Conservation (phyloP, 768 basidiomycete genomes). For the Crucibulum laeve region DNA sequence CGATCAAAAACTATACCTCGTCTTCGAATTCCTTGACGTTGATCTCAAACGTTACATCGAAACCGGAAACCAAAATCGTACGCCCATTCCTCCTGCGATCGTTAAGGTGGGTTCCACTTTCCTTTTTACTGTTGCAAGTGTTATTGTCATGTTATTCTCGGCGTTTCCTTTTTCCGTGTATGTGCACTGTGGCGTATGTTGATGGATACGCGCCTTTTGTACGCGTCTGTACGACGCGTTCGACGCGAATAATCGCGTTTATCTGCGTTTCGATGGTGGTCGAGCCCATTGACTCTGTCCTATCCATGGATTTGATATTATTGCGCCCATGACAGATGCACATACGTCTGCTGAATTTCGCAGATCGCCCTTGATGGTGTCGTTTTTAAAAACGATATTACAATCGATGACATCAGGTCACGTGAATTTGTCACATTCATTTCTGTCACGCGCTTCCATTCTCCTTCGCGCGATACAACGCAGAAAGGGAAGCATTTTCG, state of each 20-base stretch:
- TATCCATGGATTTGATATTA: too few relatives aligned
- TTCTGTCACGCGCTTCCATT: background rate
- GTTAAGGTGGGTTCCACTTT: slow-evolving; percentile 64
- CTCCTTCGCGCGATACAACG: background rate
- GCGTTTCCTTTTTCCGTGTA: too few relatives aligned
- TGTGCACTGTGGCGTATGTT: too few relatives aligned
- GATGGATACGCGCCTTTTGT: slow-evolving; percentile 3
- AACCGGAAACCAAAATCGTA: slow-evolving; percentile 64
- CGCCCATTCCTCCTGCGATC: slow-evolving; percentile 67
- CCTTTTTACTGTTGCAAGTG: slow-evolving; percentile 8
- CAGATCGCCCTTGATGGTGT: background rate
- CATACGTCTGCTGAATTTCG: too few relatives aligned
- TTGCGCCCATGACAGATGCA: too few relatives aligned
- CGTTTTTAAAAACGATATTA: background rate
- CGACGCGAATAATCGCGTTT: slow-evolving; percentile 10
- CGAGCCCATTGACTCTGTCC: background rate
- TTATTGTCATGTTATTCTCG: background rate
- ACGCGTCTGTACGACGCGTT: slow-evolving; percentile 21
- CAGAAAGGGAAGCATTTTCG: background rate
- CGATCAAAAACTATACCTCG: slow-evolving; percentile 95
- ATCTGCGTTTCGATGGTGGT: background rate
- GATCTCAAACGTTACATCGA: slow-evolving; percentile 98
- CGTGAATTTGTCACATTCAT: background rate
- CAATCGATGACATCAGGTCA: background rate
- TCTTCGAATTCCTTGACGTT: slow-evolving; percentile 96